Percentiles rank a stretch among this genome's conserved stretches.
These are phyloP conservation scores for Symbiodinium natans DNA, from an alignment of 73 alveolate species.

Conservation along the genomic window DNA sequence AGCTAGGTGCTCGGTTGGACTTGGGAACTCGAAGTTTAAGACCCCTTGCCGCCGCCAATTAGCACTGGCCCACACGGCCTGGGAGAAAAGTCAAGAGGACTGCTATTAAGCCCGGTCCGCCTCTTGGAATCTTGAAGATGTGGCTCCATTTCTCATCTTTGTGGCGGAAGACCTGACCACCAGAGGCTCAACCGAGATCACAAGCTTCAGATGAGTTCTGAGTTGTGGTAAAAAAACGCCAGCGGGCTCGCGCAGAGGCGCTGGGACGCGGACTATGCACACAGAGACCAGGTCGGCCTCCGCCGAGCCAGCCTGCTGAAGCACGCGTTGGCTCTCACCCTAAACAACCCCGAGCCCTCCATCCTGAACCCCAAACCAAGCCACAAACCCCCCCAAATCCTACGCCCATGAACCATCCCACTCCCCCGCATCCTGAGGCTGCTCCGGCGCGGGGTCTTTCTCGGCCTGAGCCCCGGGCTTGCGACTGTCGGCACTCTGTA, in stretches of 20 bases:
- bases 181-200: no score
- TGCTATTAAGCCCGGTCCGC: background rate
- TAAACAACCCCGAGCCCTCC: no score
- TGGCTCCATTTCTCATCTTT: conserved; percentile 88
- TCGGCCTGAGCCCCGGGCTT: background rate
- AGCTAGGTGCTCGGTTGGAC: no score
- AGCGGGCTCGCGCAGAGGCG: background rate
- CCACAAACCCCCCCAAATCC: background rate
- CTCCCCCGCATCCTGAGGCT: background rate
- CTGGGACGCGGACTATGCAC: conserved; percentile 14
- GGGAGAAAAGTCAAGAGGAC: no score
- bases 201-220: background rate
- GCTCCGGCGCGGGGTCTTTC: background rate
- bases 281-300: conserved; percentile 54
- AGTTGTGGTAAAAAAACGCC: background rate
- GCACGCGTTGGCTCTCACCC: background rate
- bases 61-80: no score
- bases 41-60: no score
- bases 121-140: conserved; percentile 44
- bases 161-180: conserved; percentile 47
- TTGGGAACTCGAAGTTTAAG: no score
- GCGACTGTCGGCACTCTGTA: no score
- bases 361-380: no score
- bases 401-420: background rate
- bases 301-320: background rate